phyloP scores from a whole-genome alignment of 306 rosid species.

The Sicyos baderoa region DNA sequence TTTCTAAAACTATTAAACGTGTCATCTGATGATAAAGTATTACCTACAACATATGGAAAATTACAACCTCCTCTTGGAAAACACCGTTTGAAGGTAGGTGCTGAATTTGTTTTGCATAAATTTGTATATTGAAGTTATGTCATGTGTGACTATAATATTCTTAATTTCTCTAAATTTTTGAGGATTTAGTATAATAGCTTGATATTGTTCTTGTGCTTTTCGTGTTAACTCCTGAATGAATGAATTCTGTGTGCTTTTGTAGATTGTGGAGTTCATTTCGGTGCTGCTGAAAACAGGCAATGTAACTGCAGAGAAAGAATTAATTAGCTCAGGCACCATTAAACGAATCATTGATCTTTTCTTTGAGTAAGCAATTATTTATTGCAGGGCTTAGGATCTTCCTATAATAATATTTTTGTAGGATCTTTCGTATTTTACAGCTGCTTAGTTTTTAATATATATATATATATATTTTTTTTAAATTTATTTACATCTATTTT shows the following conservation, averaged over 20 bases:
- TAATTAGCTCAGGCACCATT: conserved; percentile 83
- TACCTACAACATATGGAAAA: conserved; percentile 92
- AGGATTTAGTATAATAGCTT: background rate
- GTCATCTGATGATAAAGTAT: conserved; percentile 60
- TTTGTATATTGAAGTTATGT: background rate
- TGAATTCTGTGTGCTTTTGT: conserved; percentile 25
- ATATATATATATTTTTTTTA: too few relatives aligned
- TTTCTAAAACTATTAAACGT: conserved; percentile 69
- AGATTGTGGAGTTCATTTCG: conserved; percentile 93
- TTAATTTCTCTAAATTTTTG: background rate
- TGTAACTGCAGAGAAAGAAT: conserved; percentile 73
- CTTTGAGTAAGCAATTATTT: conserved; percentile 66
- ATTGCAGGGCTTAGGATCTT: background rate
- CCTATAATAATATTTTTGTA: background rate
- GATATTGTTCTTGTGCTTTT: background rate
- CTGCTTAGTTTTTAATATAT: conserved; percentile 10
- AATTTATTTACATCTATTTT: conserved; percentile 14
- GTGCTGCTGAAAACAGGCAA: conserved; percentile 73
- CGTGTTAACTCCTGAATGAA: conserved; percentile 20
- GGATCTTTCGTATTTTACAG: background rate
- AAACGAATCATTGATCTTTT: conserved; percentile 79
- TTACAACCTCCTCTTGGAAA: conserved; percentile 97
- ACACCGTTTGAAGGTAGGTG: conserved; percentile 84
- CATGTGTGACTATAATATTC: background rate
- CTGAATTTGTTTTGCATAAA: conserved; percentile 5